These are phyloP conservation scores for Ephemerocybe angulata DNA, from an alignment of 768 basidiomycete genomes.

Conservation along the genomic window DNA sequence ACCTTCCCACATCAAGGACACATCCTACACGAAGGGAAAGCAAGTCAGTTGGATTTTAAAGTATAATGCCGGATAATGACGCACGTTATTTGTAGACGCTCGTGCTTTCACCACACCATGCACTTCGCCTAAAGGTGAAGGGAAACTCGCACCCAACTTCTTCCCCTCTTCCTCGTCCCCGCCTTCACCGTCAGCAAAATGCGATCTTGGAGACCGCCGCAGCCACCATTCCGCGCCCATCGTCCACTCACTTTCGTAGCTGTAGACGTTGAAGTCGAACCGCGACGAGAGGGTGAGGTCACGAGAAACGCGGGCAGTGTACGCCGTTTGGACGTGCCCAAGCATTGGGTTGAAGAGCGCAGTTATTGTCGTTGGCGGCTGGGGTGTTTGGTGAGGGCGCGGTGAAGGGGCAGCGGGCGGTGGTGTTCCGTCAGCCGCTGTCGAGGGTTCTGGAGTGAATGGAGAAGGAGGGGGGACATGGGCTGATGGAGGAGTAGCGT, in stretches of 20 bases:
- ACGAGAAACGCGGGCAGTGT: constrained; percentile 81
- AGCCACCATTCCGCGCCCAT: constrained; percentile 98
- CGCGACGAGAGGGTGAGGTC: constrained; percentile 85
- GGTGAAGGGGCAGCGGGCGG: not conserved
- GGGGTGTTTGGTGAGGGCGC: constrained; percentile 33
- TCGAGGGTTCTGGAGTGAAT: constrained; percentile 20
- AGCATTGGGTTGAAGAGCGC: constrained; percentile 95
- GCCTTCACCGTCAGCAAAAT: constrained; percentile 14
- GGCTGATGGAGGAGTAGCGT: constrained; percentile 65
- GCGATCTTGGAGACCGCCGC: constrained; percentile 46
- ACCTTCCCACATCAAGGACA: constrained; percentile 93
- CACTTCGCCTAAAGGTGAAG: constrained; percentile 34
- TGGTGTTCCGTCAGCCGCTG: constrained; percentile 33
- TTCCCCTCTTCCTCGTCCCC: constrained; percentile 1
- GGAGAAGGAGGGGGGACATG: constrained; percentile 41
- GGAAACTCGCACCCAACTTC: not conserved
- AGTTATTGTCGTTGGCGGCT: constrained; percentile 92
- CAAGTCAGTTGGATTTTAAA: not conserved
- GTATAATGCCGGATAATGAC: constrained; percentile 21
- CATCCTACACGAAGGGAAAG: constrained; percentile 48
- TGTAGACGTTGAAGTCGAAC: constrained; percentile 96
- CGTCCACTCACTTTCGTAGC: constrained; percentile 94
- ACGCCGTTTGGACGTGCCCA: constrained; percentile 88
- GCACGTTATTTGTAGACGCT: constrained; percentile 84
- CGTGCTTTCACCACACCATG: constrained; percentile 87